Evolutionary conservation across 78 protist species (phyloP).

Genomic region (Anaeramoeba ignava): DNA sequence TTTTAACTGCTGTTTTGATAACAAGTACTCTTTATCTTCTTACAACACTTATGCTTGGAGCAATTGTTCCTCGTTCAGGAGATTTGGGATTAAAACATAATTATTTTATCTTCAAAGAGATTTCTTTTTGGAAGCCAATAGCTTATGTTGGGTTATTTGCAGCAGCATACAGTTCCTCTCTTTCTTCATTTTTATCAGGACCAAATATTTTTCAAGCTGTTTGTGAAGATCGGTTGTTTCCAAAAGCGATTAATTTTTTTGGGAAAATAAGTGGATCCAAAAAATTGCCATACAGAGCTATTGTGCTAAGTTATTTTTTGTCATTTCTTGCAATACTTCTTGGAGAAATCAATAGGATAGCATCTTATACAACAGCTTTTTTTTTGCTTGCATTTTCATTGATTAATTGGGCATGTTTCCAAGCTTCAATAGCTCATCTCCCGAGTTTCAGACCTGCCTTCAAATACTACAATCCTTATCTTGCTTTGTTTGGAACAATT

Average conservation of each 20-base stretch:
- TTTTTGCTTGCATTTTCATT: neutral
- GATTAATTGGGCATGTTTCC: neutral
- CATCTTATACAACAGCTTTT: neutral
- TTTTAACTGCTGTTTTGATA: neutral
- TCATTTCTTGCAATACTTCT: neutral
- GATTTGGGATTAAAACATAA: neutral
- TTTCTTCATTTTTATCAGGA: neutral
- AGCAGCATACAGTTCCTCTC: neutral
- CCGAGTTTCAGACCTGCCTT: neutral
- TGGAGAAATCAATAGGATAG: neutral
- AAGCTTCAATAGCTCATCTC: neutral
- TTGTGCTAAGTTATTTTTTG: neutral
- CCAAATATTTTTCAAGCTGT: neutral
- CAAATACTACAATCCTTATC: neutral
- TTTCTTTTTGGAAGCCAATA: neutral
- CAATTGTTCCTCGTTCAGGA: neutral
- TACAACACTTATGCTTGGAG: neutral
- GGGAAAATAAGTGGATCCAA: neutral
- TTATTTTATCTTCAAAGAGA: neutral
- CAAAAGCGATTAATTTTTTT: neutral
- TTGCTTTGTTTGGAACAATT: neutral
- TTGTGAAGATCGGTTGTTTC: neutral
- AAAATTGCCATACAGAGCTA: neutral
- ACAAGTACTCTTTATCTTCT: neutral
- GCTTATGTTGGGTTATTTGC: neutral